phyloP scores from a whole-genome alignment of 75 land plant species.

The Cunninghamia lanceolata region DNA sequence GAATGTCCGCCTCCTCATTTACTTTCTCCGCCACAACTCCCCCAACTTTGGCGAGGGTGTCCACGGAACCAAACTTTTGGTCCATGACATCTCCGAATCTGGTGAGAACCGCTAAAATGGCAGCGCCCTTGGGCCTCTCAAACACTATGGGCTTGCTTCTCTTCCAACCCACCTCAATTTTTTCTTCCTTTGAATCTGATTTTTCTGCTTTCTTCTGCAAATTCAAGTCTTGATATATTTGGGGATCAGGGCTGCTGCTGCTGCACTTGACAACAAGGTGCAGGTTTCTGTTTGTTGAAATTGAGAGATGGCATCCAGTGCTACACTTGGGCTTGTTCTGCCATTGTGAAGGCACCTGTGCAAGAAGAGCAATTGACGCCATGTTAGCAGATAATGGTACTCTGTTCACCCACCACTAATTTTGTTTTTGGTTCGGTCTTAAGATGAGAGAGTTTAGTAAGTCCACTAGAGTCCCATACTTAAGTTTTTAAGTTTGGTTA shows the following conservation, averaged over 20 bases:
- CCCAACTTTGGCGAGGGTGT: slow-evolving; percentile 58
- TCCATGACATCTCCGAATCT: slow-evolving; percentile 61
- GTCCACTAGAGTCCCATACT: no score
- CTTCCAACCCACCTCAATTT: slow-evolving; percentile 58
- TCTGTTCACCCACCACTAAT: no score
- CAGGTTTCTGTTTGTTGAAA: not conserved
- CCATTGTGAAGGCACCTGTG: not conserved
- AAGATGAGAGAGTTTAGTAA: no score
- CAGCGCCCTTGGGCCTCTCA: slow-evolving; percentile 55
- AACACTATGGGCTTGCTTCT: slow-evolving; percentile 38
- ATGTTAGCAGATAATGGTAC: no score
- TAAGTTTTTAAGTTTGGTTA: no score
- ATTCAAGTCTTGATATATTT: not conserved
- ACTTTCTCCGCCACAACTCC: slow-evolving; percentile 74
- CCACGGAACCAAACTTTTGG: slow-evolving; percentile 54
- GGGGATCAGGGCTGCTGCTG: not conserved
- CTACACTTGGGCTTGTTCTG: not conserved
- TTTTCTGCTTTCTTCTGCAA: not conserved
- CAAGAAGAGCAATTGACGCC: no score
- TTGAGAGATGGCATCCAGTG: not conserved
- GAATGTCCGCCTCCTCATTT: slow-evolving; percentile 58
- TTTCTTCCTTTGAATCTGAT: not conserved
- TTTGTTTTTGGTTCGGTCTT: no score
- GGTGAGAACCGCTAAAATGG: slow-evolving; percentile 52
- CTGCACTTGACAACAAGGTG: not conserved